phyloP scores from a whole-genome alignment of 768 basidiomycete species.

The Rhizopogon roseolus region DNA sequence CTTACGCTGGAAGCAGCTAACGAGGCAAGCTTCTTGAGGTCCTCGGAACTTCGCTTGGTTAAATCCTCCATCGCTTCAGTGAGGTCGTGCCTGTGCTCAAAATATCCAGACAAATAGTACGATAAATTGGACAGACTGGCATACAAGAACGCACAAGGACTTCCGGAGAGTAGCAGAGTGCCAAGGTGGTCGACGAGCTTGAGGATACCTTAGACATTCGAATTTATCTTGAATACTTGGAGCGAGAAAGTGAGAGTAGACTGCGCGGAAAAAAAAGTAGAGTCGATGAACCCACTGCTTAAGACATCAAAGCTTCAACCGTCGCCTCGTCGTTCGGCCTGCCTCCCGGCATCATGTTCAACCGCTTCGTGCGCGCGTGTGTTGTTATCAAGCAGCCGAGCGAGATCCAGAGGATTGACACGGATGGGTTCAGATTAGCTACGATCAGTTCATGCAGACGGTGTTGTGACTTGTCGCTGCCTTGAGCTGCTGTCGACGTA shows the following conservation, averaged over 20 bases:
- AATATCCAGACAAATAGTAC: constrained; percentile 1
- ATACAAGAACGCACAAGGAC: constrained; percentile 59
- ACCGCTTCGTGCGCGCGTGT: constrained; percentile 83
- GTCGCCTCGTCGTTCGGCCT: constrained; percentile 27
- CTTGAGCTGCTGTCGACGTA: constrained; percentile 25
- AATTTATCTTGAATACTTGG: constrained; percentile 98
- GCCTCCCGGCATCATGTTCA: constrained; percentile 69
- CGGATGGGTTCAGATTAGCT: constrained; percentile 47
- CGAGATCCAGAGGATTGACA: constrained; percentile 63
- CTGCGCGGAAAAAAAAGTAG: constrained; percentile 70
- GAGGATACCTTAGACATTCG: constrained; percentile 93
- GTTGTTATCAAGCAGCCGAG: constrained; percentile 76
- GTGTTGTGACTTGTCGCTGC: constrained; percentile 41
- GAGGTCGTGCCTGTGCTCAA: constrained; percentile 72
- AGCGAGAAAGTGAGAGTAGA: constrained; percentile 79
- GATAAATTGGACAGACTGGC: background rate
- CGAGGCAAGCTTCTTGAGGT: constrained; percentile 82
- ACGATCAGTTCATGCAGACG: constrained; percentile 51
- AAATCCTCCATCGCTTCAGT: constrained; percentile 93
- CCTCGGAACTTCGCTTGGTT: constrained; percentile 90
- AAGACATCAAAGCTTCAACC: constrained; percentile 57
- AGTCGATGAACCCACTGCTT: no score
- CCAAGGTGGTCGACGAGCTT: constrained; percentile 97
- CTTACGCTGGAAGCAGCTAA: constrained; percentile 60
- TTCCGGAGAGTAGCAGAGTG: constrained; percentile 73